Evolutionary conservation across 441 rosid species (phyloP), one percentile per base, ranked within the genome.

Genomic region (Eutrema salsugineum): DNA sequence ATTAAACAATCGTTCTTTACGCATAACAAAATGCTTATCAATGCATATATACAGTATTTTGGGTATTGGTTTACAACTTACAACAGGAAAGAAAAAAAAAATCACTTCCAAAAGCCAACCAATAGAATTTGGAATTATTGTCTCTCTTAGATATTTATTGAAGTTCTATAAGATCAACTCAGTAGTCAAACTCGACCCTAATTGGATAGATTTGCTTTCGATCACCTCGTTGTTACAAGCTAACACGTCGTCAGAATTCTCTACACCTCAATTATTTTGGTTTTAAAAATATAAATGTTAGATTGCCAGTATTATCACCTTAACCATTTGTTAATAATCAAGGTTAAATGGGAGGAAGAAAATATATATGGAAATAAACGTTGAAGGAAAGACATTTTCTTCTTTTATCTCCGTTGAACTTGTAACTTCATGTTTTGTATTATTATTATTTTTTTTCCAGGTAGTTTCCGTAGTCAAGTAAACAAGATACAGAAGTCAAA

Each of bases 401-500:
- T 57, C 28, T 32, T 53, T 40, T 12, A 32, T 16, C 42, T 17
- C 35, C 42, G 61, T 17, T 33, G 61, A 22, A 22, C 3, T 36
- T 30, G 33, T 30, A 38, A 19, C 6, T 43, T 56, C 33, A 30
- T 38, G 14, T 19, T 56, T 4, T 38, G 3, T 48, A 24, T 24
- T 30, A n/a, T n/a, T n/a, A n/a, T n/a, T n/a, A 14, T 30, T 35
- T 1, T 2, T 1, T 40, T 15, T 48, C 59, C 50, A 62, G 27
- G 28, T 27, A 17, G 44, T 57, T 73, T 73, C 62, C 68, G 14
- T 32, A 43, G 68, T 74, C 78, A 74, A 67, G 58, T 16, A 58
- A 22, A 51, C 62, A 67, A 39, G 10, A 59, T 22, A 33, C 19
- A 67, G 51, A 67, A 51, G 22, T 30, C 35, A 61, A 67, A 39